A percentile compares a stretch with the other conserved stretches of the same genome.
These are phyloP conservation scores for Lepiota venenata DNA, from an alignment of 768 basidiomycete genomes.

Conservation along the genomic window DNA sequence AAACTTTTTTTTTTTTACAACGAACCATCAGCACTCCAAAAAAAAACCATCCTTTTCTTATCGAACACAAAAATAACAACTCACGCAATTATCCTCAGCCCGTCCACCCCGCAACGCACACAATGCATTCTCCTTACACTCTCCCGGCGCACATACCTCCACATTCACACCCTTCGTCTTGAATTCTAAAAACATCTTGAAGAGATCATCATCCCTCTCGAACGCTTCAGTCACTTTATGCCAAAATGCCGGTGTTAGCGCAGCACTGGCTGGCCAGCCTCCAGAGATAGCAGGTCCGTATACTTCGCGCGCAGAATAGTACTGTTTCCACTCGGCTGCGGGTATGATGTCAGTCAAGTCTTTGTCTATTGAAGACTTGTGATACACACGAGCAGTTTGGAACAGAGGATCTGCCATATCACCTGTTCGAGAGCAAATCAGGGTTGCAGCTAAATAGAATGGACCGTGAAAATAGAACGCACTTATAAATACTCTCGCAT, in stretches of 20 bases:
- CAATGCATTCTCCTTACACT: conserved; percentile 38
- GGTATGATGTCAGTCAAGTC: neutral
- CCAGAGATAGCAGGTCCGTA: conserved; percentile 43
- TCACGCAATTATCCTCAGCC: conserved; percentile 40
- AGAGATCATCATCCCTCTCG: conserved; percentile 40
- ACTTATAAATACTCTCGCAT: conserved; percentile 49
- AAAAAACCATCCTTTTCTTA: too few relatives aligned
- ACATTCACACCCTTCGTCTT: conserved; percentile 35
- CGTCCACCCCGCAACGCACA: conserved; percentile 42
- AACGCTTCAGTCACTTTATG: conserved; percentile 56
- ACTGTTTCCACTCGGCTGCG: conserved; percentile 47
- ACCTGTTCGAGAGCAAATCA: conserved; percentile 21
- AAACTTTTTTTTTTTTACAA: conserved; percentile 9
- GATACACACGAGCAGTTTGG: conserved; percentile 41
- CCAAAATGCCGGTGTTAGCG: conserved; percentile 56
- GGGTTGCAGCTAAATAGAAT: neutral
- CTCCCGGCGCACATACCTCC: conserved; percentile 25
- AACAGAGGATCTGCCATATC: conserved; percentile 39
- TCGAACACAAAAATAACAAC: conserved; percentile 10
- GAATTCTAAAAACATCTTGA: conserved; percentile 43
- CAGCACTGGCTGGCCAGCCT: conserved; percentile 28
- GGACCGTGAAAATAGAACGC: conserved; percentile 13
- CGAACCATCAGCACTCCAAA: too few relatives aligned
- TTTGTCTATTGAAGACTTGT: neutral
- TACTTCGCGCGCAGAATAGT: conserved; percentile 52